These are phyloP conservation scores for Plasmodium falciparum DNA, from an alignment of 169 alveolate species.

Conservation along the genomic window DNA sequence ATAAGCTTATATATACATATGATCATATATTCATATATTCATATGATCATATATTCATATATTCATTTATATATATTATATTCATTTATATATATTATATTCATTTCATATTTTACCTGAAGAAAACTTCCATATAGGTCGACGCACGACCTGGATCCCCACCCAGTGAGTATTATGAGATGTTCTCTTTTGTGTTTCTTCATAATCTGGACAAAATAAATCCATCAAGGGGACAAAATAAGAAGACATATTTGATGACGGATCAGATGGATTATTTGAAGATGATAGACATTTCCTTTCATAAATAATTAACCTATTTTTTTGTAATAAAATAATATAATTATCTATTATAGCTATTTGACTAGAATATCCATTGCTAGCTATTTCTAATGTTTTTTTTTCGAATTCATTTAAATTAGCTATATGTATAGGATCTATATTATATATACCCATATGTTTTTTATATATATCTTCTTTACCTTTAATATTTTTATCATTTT, in stretches of 20 bases:
- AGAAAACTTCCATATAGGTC: constrained; percentile 48
- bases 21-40: too few species aligned
- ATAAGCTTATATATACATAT: too few species aligned
- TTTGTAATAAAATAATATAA: constrained; percentile 53
- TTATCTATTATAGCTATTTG: constrained; percentile 69
- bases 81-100: too few species aligned
- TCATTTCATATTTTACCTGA: constrained; percentile 17
- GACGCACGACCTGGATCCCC: constrained; percentile 44
- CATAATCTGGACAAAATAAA: constrained; percentile 66
- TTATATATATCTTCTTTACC: constrained; percentile 2
- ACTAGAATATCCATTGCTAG: constrained; percentile 63
- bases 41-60: too few species aligned
- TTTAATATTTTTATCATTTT: constrained; percentile 7
- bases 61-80: too few species aligned
- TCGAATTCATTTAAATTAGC: constrained; percentile 10
- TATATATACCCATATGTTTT: constrained; percentile 20
- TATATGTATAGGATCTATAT: constrained; percentile 21
- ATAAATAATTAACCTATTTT: constrained; percentile 63
- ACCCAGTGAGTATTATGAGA: constrained; percentile 46
- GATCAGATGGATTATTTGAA: too few species aligned
- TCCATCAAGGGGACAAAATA: constrained; percentile 68
- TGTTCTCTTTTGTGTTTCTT: background rate
- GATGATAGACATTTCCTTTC: constrained; percentile 35
- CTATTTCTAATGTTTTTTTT: constrained; percentile 36
- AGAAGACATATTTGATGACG: background rate